Evolutionary conservation across 2,329 filamentous ascomycete species (phyloP).

Genomic region (Ceratocystis variospora): DNA sequence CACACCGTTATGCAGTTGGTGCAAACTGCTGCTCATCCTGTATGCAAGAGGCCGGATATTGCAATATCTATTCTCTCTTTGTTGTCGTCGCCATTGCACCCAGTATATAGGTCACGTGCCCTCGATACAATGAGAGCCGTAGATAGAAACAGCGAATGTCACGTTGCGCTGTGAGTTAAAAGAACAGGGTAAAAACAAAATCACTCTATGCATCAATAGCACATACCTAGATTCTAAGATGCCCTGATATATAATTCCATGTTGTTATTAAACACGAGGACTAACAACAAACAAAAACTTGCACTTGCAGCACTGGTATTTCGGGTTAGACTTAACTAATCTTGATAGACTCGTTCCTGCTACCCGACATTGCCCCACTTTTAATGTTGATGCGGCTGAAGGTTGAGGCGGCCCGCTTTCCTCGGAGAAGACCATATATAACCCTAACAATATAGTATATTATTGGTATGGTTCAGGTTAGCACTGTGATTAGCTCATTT

Average conservation of each 20-base stretch:
- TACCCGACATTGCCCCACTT: neutral
- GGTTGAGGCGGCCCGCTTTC: neutral
- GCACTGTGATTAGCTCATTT: too few species aligned
- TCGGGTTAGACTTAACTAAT: neutral
- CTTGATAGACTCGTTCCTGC: neutral
- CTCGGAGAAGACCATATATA: too few species aligned
- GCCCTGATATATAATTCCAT: too few species aligned
- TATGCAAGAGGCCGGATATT: too few species aligned
- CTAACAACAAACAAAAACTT: neutral
- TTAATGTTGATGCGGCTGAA: neutral
- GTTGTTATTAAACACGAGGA: neutral
- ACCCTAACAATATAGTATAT: too few species aligned
- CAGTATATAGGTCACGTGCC: neutral
- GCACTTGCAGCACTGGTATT: neutral
- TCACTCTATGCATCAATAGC: neutral
- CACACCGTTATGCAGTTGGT: too few species aligned
- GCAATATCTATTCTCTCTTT: too few species aligned
- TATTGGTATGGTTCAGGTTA: too few species aligned
- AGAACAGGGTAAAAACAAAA: neutral
- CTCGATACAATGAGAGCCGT: neutral
- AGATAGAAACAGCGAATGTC: neutral
- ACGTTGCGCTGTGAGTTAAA: neutral
- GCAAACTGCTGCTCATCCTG: too few species aligned
- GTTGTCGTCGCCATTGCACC: too few species aligned
- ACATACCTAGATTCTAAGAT: neutral